Evolutionary conservation across 1,139 yeast species (phyloP).

Genomic region (Starmera stellimalicola): DNA sequence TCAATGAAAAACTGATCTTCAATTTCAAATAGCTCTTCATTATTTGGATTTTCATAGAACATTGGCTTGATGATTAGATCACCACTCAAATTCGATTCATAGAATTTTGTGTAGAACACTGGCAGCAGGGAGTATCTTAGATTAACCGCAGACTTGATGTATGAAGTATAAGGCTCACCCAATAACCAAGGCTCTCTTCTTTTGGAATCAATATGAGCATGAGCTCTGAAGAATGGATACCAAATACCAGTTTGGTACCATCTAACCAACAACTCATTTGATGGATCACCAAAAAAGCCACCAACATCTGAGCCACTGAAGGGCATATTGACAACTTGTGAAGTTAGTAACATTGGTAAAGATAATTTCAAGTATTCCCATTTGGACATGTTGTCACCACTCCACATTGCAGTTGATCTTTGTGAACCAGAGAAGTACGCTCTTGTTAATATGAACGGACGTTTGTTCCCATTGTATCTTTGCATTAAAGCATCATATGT

Average conservation of each 20-base stretch:
- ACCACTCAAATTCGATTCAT: constrained; percentile 51
- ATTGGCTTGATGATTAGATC: constrained; percentile 70
- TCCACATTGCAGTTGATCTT: constrained; percentile 90
- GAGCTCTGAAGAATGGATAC: constrained; percentile 95
- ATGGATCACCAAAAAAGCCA: constrained; percentile 90
- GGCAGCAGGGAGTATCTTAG: constrained; percentile 75
- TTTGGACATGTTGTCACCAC: constrained; percentile 90
- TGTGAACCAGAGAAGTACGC: constrained; percentile 89
- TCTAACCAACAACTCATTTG: constrained; percentile 66
- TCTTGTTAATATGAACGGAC: constrained; percentile 89
- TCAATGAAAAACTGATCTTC: constrained; percentile 87
- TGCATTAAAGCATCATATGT: constrained; percentile 58
- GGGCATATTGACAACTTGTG: constrained; percentile 81
- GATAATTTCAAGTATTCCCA: constrained; percentile 83
- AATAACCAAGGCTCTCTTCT: constrained; percentile 91
- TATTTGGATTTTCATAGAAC: constrained; percentile 54
- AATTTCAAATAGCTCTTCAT: constrained; percentile 40
- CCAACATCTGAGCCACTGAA: constrained; percentile 96
- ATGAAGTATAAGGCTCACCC: constrained; percentile 62
- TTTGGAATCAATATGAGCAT: constrained; percentile 88
- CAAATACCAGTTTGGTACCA: constrained; percentile 97
- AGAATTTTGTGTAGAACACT: constrained; percentile 72
- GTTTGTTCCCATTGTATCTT: constrained; percentile 39
- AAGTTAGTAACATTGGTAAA: constrained; percentile 79
- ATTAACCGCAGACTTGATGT: constrained; percentile 60